phyloP scores from a whole-genome alignment of 2,329 filamentous ascomycete genomes.

The Aspergillus sergii region DNA sequence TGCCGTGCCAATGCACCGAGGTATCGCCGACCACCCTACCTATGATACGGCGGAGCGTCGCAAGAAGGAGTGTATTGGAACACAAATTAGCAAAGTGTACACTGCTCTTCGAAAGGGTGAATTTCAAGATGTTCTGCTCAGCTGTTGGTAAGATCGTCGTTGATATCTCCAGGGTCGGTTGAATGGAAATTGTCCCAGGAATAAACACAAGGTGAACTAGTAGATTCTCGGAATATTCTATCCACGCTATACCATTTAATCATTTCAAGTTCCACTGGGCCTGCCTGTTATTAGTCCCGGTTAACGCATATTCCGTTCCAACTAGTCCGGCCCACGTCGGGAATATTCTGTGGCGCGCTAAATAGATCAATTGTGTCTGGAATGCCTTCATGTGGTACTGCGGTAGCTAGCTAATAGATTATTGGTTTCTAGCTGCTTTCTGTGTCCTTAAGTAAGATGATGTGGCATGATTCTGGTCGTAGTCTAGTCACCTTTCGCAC shows the following conservation, averaged over 20 bases:
- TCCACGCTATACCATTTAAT: not conserved
- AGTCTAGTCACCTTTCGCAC: not conserved
- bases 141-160: constrained; percentile 1
- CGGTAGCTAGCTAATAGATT: not conserved
- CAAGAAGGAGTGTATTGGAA: constrained; percentile 24
- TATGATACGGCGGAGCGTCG: constrained; percentile 8
- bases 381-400: not conserved
- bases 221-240: not conserved
- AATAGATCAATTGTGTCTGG: not conserved
- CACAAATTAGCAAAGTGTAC: constrained; percentile 30
- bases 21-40: constrained; percentile 33
- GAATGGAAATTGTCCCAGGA: not conserved
- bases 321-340: not conserved
- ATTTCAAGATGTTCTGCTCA: constrained; percentile 4
- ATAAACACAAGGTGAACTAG: not conserved
- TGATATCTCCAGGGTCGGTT: not conserved
- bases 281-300: not conserved
- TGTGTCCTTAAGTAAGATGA: not conserved
- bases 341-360: not conserved
- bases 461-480: not conserved
- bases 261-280: not conserved
- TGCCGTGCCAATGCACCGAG: constrained; percentile 35
- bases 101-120: constrained; percentile 24
- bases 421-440: not conserved
- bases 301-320: not conserved